Evolutionary conservation across 2,329 filamentous ascomycete genomes (phyloP), one percentile per base, ranked within the genome.

Genomic region (Cordyceps cicadae): DNA sequence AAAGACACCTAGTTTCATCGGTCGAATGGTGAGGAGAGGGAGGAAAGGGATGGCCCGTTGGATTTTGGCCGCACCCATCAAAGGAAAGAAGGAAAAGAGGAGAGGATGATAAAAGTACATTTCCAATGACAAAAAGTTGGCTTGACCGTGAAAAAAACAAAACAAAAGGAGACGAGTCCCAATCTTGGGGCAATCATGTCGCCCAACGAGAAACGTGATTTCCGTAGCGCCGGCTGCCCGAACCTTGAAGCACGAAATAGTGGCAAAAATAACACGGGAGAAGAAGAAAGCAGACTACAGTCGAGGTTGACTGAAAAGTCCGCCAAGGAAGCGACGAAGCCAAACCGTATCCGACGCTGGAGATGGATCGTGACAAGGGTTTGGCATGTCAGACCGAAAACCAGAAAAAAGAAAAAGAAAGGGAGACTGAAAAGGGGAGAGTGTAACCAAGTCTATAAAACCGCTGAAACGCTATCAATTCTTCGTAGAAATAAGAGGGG

Each of bases 401-500:
- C 39, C 39, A 26, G 41, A 37, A 34, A 62, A 62, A 37, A 34
- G 61, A 62, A 37, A 8, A 43, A 43, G 51, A 41, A 7, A 7
- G 29, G 29, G 29, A 6, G n/a, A 24, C 29, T 3, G 29, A 29
- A 29, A 29, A 29, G 29, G 29, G 58, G 58, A 60, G 58, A 60
- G 51, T 43, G 39, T 54, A 41, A 54, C 51, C 49, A 34, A 60
- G 49, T 55, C 59, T 63, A 59, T 59, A 62, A 48, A 37, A 15
- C 54, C 56, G 53, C 50, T 61, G 41, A 56, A 50, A 51, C 56
- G 59, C 53, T 43, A 15, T 11, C 12, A 11, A 39, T 17, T 51
- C 60, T 49, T 61, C 53, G 26, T 56, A 21, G 59, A 53, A 58
- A 43, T 15, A 43, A n/a, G 57, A 64, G 56, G 29, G 46, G 57